Conservation (phyloP, 2,329 filamentous ascomycete species). For the Sporothrix mexicana region DNA sequence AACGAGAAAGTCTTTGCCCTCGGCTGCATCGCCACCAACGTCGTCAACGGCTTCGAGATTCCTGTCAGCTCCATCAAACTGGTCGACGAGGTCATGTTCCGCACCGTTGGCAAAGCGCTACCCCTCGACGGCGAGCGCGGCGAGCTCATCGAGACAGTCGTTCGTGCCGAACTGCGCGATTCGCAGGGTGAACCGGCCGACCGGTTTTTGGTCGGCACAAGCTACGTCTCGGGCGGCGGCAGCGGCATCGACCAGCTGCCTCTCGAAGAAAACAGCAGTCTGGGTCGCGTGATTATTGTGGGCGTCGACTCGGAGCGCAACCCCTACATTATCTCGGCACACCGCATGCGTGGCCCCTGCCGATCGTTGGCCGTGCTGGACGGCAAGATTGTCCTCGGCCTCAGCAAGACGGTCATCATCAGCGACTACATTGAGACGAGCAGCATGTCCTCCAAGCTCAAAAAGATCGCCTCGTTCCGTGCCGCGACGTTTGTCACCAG, state of each 20-base stretch:
- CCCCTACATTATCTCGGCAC: conserved; percentile 72
- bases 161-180: conserved; percentile 73
- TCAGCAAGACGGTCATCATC: conserved; percentile 83
- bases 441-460: conserved; percentile 62
- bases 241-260: conserved; percentile 45
- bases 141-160: conserved; percentile 85
- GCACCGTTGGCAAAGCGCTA: conserved; percentile 73
- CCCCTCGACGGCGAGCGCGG: conserved; percentile 56
- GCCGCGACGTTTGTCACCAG: conserved; percentile 85
- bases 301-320: conserved; percentile 78
- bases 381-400: conserved; percentile 79
- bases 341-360: conserved; percentile 78
- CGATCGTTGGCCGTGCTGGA: conserved; percentile 76
- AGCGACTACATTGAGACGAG: conserved; percentile 63
- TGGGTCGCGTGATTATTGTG: conserved; percentile 82
- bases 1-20: conserved; percentile 81
- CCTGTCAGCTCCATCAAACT: conserved; percentile 83
- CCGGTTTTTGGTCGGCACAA: conserved; percentile 90
- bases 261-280: conserved; percentile 55
- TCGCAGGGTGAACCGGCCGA: conserved; percentile 65
- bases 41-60: conserved; percentile 73
- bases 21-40: conserved; percentile 78
- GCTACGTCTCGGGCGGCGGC: conserved; percentile 65
- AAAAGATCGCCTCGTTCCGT: conserved; percentile 76
- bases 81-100: conserved; percentile 88